Evolutionary conservation across 148 eudicot genomes (phyloP), one percentile per base, ranked within the genome.

Genomic region (Simmondsia chinensis): DNA sequence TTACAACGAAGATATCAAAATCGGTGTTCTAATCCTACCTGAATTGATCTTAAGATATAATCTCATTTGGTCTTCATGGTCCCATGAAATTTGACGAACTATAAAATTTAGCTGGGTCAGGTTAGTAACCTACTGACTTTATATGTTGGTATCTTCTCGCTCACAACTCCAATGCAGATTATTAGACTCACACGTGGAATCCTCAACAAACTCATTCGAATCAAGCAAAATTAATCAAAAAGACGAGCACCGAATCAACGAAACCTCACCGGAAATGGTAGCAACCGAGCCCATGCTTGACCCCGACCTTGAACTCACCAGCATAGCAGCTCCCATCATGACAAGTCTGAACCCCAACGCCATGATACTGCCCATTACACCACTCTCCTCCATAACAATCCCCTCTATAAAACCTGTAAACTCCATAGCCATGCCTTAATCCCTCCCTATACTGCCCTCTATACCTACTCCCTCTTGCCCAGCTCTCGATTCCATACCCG

Each of bases 401-500:
- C 3, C 88, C 97, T 1, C 84, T 85, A 33, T 60, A 91, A 32
- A 91, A 85, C 51, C 68, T 65, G 20, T 85, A 91, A 21, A 82
- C 80, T 5, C 97, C 97, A 48, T 59, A 65, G 0, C 97, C 97
- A 41, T 91, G 82, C 43, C 97, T 52, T 12, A 76, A 50, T 0
- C 97, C 97, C 27, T 56, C 70, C 49, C 82, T 58, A 26, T 91
- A 91, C 48, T 76, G 83, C 8, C 97, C 97, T 36, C 80, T 47
- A 28, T 85, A 91, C 14, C 69, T 48, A 20, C 97, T 91, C 4
- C 97, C 97, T 20, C 70, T 71, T 0, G 80, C 76, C 97, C 97
- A 91, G 30, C 83, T 76, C 60, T 91, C 97, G 3, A 91, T 71
- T 23, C 97, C 97, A 52, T 76, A 68, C 15, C 97, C 97, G 50